Percentiles rank a stretch among this genome's conserved stretches.
These are phyloP conservation scores for Colletotrichum coccodes DNA, from an alignment of 2,329 filamentous ascomycete species.

Conservation along the genomic window DNA sequence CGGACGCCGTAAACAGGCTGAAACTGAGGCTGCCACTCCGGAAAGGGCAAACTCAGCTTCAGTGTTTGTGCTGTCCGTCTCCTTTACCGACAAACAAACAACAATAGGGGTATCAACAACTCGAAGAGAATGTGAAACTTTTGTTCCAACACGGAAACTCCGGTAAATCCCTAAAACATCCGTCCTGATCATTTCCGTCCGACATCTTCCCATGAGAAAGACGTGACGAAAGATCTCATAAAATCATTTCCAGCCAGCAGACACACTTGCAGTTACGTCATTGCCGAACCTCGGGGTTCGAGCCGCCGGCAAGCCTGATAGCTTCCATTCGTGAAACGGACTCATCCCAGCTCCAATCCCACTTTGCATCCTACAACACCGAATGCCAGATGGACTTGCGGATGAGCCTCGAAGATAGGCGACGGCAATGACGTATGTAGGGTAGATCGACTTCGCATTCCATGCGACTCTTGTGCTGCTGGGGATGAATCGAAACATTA, in stretches of 20 bases:
- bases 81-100: conserved; percentile 9
- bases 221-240: conserved; percentile 16
- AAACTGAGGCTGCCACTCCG: background rate
- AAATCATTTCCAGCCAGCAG: conserved; percentile 21
- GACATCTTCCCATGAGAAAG: background rate
- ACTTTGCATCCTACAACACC: background rate
- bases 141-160: conserved; percentile 32
- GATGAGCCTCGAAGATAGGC: background rate
- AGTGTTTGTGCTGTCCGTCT: background rate
- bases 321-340: background rate
- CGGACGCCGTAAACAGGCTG: background rate
- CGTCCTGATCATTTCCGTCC: conserved; percentile 12
- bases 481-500: conserved; percentile 31
- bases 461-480: conserved; percentile 22
- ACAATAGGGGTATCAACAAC: conserved; percentile 36
- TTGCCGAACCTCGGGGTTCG: background rate
- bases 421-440: background rate
- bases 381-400: background rate
- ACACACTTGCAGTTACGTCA: conserved; percentile 13
- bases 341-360: background rate
- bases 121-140: conserved; percentile 34
- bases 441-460: conserved; percentile 19
- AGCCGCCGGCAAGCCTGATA: background rate
- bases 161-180: conserved; percentile 28
- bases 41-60: background rate